Percentiles rank a stretch among this genome's conserved stretches.
Evolutionary conservation across 129 eudicot genomes (phyloP).

Genomic region (Escallonia rubra): DNA sequence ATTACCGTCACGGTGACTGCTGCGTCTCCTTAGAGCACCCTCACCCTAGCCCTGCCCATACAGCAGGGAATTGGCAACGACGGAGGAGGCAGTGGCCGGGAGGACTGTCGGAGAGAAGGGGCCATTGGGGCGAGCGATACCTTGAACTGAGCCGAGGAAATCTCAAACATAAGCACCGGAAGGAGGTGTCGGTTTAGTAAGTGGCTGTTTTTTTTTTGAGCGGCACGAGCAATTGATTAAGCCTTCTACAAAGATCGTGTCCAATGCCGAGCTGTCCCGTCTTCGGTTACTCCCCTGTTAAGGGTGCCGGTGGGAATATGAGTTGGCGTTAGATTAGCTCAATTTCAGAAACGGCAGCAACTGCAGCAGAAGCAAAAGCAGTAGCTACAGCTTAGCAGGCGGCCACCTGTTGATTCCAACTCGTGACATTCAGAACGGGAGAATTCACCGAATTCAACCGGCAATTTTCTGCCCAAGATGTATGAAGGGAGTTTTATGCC

Average conservation of each 20-base stretch:
- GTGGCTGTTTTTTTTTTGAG: constrained; percentile 78
- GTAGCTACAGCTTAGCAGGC: constrained; percentile 31
- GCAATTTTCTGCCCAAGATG: constrained; percentile 40
- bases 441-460: constrained; percentile 55
- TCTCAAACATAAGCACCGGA: constrained; percentile 83
- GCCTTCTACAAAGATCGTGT: constrained; percentile 29
- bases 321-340: constrained; percentile 55
- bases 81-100: constrained; percentile 44
- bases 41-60: constrained; percentile 69
- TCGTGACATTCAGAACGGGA: constrained; percentile 64
- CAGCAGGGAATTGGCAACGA: constrained; percentile 25
- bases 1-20: constrained; percentile 68
- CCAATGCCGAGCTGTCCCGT: constrained; percentile 15
- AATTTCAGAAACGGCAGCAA: constrained; percentile 18
- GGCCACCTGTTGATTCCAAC: constrained; percentile 39
- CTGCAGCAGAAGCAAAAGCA: constrained; percentile 17
- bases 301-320: constrained; percentile 69
- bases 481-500: constrained; percentile 29
- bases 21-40: constrained; percentile 49
- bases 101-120: constrained; percentile 96
- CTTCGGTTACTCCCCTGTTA: constrained; percentile 12
- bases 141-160: constrained; percentile 77
- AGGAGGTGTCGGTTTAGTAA: constrained; percentile 67
- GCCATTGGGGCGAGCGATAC: constrained; percentile 91
- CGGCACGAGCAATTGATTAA: constrained; percentile 61